Conservation (phyloP, 2,329 filamentous ascomycete genomes). For the Stachybotrys chartarum region DNA sequence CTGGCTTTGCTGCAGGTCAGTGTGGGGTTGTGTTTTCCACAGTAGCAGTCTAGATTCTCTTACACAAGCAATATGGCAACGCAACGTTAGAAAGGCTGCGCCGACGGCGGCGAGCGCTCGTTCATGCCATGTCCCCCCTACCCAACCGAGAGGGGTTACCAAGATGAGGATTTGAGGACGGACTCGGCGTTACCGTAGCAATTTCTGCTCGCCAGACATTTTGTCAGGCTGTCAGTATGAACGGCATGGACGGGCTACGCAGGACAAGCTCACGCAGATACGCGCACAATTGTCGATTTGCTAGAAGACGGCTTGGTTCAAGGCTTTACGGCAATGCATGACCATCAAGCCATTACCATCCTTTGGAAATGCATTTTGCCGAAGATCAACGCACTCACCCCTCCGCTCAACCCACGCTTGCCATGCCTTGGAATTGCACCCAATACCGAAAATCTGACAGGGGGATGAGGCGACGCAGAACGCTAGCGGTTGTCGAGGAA, state of each 20-base stretch:
- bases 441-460: not conserved
- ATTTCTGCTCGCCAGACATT: no score
- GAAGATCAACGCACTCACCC: not conserved
- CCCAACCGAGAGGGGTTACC: not conserved
- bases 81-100: not conserved
- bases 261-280: no score
- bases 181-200: no score
- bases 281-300: no score
- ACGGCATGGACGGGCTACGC: no score
- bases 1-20: conserved; percentile 7
- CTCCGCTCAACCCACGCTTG: not conserved
- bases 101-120: not conserved
- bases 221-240: no score
- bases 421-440: not conserved
- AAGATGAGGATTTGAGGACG: no score
- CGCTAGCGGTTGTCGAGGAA: not conserved
- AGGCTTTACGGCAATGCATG: no score
- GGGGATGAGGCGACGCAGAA: not conserved
- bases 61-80: conserved; percentile 28
- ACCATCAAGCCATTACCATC: not conserved
- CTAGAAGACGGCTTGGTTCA: no score
- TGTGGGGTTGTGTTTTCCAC: conserved; percentile 18
- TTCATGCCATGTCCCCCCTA: not conserved
- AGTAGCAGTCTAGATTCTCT: conserved; percentile 21
- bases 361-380: not conserved